Conservation (phyloP, 441 rosid species). For the Gossypium lobatum region DNA sequence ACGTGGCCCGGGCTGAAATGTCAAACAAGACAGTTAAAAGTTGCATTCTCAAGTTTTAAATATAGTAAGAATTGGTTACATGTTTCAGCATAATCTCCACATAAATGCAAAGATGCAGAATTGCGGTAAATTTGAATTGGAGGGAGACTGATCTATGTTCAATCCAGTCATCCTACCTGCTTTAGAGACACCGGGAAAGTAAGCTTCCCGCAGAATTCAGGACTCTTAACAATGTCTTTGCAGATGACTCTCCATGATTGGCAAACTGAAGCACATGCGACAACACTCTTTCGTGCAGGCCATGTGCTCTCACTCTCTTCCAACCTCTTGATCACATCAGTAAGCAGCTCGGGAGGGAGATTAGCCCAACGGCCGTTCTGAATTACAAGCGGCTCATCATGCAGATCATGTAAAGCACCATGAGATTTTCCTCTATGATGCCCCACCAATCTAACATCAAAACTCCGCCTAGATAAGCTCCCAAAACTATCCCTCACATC, state of each 20-base stretch:
- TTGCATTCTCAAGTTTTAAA: background rate
- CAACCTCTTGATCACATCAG: slow-evolving; percentile 42
- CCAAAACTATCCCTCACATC: slow-evolving; percentile 51
- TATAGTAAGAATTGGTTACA: background rate
- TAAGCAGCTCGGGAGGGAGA: slow-evolving; percentile 48
- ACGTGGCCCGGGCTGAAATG: slow-evolving; percentile 45
- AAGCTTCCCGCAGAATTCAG: slow-evolving; percentile 49
- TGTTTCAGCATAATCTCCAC: background rate
- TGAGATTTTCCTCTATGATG: slow-evolving; percentile 45
- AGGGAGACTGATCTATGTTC: background rate
- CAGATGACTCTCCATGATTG: slow-evolving; percentile 50
- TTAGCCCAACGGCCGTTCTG: slow-evolving; percentile 48
- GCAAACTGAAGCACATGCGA: slow-evolving; percentile 49
- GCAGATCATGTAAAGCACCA: slow-evolving; percentile 21
- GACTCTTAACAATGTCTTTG: slow-evolving; percentile 44
- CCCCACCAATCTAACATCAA: slow-evolving; percentile 35
- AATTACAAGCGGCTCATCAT: slow-evolving; percentile 28
- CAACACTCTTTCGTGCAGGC: slow-evolving; percentile 44
- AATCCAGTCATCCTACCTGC: slow-evolving; percentile 26
- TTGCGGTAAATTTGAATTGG: background rate
- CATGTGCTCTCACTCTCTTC: slow-evolving; percentile 48
- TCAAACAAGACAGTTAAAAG: slow-evolving; percentile 4
- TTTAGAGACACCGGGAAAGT: slow-evolving; percentile 47
- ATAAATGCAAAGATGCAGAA: background rate
- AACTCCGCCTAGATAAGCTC: slow-evolving; percentile 47